phyloP scores from a whole-genome alignment of 2,329 filamentous ascomycete genomes.

The Stemphylium beticola region DNA sequence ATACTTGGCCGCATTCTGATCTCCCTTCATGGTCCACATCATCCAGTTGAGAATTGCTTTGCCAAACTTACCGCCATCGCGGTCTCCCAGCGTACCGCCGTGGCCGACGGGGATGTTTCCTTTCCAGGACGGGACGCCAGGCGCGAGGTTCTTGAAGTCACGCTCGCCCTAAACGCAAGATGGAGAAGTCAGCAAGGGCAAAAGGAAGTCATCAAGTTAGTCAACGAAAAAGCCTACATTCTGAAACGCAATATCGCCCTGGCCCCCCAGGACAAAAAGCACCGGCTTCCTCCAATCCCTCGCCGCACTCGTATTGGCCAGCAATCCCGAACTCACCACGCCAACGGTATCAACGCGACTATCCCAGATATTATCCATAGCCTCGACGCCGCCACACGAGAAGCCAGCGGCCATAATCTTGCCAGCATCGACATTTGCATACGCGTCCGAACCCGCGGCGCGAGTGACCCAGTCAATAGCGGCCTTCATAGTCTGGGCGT shows the following conservation, averaged over 20 bases:
- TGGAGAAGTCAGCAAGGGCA: not conserved
- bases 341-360: slow-evolving; percentile 21
- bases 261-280: slow-evolving; percentile 22
- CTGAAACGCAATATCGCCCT: slow-evolving; percentile 24
- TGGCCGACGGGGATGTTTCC: slow-evolving; percentile 31
- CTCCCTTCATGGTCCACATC: slow-evolving; percentile 21
- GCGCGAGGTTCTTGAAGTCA: slow-evolving; percentile 22
- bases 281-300: slow-evolving; percentile 20
- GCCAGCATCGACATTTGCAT: slow-evolving; percentile 27
- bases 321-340: slow-evolving; percentile 22
- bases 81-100: slow-evolving; percentile 19
- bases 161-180: slow-evolving; percentile 16
- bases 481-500: slow-evolving; percentile 13
- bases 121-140: slow-evolving; percentile 23
- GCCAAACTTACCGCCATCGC: slow-evolving; percentile 25
- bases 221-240: slow-evolving; percentile 23
- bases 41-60: slow-evolving; percentile 20
- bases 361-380: slow-evolving; percentile 21
- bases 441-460: slow-evolving; percentile 21
- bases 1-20: slow-evolving; percentile 12
- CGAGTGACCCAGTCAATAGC: slow-evolving; percentile 22
- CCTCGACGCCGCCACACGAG: slow-evolving; percentile 26
- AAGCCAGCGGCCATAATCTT: slow-evolving; percentile 23
- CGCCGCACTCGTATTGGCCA: slow-evolving; percentile 16
- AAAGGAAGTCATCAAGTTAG: not conserved